phyloP scores from a whole-genome alignment of 1,284 basidiomycete genomes.

The Sparassis latifolia region DNA sequence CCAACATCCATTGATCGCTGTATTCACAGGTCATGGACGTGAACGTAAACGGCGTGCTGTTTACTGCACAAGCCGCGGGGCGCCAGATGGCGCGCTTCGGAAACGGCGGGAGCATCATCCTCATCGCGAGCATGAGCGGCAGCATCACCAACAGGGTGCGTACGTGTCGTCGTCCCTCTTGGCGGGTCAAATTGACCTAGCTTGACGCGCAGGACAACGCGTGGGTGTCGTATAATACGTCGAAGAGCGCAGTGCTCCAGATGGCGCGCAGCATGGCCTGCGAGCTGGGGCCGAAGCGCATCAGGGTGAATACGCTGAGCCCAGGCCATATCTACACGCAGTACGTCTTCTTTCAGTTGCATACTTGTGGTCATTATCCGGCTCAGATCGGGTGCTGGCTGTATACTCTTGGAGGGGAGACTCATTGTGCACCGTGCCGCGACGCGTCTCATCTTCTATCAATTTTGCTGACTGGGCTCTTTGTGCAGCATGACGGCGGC shows the following conservation, averaged over 20 bases:
- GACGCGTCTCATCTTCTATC: too few species aligned
- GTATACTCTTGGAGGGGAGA: too few species aligned
- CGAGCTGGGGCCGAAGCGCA: constrained; percentile 66
- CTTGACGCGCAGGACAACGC: constrained; percentile 44
- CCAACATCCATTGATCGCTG: background rate
- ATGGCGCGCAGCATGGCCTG: constrained; percentile 82
- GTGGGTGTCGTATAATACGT: constrained; percentile 79
- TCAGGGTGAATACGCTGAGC: constrained; percentile 73
- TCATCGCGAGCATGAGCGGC: constrained; percentile 86
- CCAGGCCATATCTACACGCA: constrained; percentile 72
- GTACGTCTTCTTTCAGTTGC: constrained; percentile 31
- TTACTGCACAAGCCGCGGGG: constrained; percentile 76
- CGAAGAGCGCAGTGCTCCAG: constrained; percentile 78
- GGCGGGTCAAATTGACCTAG: background rate
- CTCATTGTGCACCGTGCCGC: too few species aligned
- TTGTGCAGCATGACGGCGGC: constrained; percentile 71
- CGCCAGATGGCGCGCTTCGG: constrained; percentile 68
- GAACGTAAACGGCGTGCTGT: constrained; percentile 73
- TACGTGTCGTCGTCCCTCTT: background rate
- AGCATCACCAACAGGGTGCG: constrained; percentile 73
- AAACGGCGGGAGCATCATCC: constrained; percentile 72
- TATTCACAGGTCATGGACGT: constrained; percentile 56
- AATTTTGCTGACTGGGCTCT: too few species aligned
- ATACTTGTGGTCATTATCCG: background rate
- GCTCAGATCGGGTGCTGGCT: too few species aligned